Conservation (phyloP, 768 basidiomycete species). For the Pleurotus salmoneostramineus region DNA sequence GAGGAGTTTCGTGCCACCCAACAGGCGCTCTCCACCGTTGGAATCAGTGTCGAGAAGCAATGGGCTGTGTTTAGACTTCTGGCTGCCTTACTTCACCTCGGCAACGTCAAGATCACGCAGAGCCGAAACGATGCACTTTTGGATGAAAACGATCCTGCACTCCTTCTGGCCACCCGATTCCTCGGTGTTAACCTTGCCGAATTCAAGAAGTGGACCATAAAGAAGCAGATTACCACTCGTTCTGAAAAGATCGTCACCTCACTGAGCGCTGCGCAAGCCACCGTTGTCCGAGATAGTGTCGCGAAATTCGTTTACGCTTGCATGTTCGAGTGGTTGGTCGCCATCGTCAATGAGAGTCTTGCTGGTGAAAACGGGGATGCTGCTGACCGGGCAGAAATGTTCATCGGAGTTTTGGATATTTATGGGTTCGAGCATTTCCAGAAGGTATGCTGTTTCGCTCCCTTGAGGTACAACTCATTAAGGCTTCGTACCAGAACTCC, state of each 20-base stretch:
- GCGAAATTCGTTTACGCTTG: slow-evolving; percentile 99
- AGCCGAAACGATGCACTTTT: slow-evolving; percentile 79
- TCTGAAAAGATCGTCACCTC: slow-evolving; percentile 93
- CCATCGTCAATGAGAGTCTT: slow-evolving; percentile 95
- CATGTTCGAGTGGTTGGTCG: slow-evolving; percentile 97
- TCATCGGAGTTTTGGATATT: slow-evolving; percentile 98
- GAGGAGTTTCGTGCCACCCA: slow-evolving; percentile 95
- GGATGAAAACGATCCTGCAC: slow-evolving; percentile 76
- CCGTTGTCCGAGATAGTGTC: slow-evolving; percentile 92
- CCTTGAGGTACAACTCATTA: background rate
- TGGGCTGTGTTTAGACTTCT: slow-evolving; percentile 97
- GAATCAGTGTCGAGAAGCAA: slow-evolving; percentile 95
- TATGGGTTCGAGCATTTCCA: slow-evolving; percentile 98
- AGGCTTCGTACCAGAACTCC: slow-evolving; percentile 50
- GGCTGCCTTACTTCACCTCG: slow-evolving; percentile 93
- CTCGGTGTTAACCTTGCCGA: slow-evolving; percentile 86
- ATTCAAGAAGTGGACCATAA: slow-evolving; percentile 98
- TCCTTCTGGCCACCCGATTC: slow-evolving; percentile 82
- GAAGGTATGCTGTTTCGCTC: slow-evolving; percentile 49
- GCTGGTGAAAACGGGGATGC: slow-evolving; percentile 94
- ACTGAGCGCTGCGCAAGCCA: slow-evolving; percentile 84
- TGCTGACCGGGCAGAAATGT: slow-evolving; percentile 90
- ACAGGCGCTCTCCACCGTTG: slow-evolving; percentile 93
- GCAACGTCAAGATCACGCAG: slow-evolving; percentile 90
- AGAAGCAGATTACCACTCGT: slow-evolving; percentile 94